Evolutionary conservation across 306 rosid genomes (phyloP), one percentile per base, ranked within the genome.

Genomic region (Oemleria cerasiformis): DNA sequence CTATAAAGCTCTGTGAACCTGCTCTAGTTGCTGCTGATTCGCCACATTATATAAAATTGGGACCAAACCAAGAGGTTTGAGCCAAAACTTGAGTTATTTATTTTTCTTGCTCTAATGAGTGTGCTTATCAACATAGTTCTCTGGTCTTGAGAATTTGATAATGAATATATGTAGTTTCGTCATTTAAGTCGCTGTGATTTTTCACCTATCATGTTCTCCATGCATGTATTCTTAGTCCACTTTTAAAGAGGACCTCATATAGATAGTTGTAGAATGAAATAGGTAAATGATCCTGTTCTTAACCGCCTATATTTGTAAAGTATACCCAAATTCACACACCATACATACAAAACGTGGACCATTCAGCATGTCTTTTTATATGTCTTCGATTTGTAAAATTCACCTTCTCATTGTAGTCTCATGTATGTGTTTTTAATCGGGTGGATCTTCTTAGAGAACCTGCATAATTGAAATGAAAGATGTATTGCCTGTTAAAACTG

Each of bases 51-150:
- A 82, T 90, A 56, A 93, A 91, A 73, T 75, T 93, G 85, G 98
- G 98, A 65, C 85, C 94, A 78, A 86, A 87, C 67, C 98, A 93
- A 70, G 98, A 93, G 98, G 98, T 93, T 80, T 79, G 87, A 68
- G 70, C 74, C 75, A 34, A 68, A 60, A 58, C 65, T 38, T 50
- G 14, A 50, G 39, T 65, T 44, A 48, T 51, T 14, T 48, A 30
- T 42, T n/a, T 40, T 42, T 61, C 17, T 75, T 74, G 47, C 63
- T 71, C 15, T 16, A 50, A 34, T 40, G 20, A 25, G 63, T 72
- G 12, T 49, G 54, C 61, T 68, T 40, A 74, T 45, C 58, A 72
- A 57, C 55, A 20, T 56, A 19, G 54, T 75, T 81, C 5, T 34
- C 42, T 40, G 55, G 20, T 42, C 50, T 21, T 9, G 41, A 21